Conservation (phyloP, 257 asterid genomes). For the Echites panduratus region DNA sequence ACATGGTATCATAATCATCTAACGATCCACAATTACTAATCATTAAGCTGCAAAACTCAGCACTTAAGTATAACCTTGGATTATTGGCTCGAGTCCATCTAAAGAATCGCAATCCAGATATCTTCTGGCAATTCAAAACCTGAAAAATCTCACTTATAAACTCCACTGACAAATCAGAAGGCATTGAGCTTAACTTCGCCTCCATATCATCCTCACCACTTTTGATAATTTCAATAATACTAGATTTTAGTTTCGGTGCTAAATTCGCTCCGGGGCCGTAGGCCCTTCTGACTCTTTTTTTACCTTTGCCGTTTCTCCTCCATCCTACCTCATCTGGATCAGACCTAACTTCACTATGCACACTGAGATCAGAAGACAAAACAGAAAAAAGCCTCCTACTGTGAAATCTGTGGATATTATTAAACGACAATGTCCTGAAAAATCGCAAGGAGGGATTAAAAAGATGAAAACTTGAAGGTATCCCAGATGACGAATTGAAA, state of each 20-base stretch:
- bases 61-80: constrained; percentile 35
- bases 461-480: neutral
- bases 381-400: neutral
- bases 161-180: constrained; percentile 25
- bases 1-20: constrained; percentile 59
- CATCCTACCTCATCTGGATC: neutral
- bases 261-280: neutral
- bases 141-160: constrained; percentile 39
- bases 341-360: neutral
- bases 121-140: constrained; percentile 38
- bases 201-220: constrained; percentile 39
- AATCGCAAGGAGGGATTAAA: neutral
- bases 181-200: constrained; percentile 31
- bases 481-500: neutral
- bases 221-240: constrained; percentile 44
- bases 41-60: constrained; percentile 49
- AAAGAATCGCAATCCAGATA: constrained; percentile 59
- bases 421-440: neutral
- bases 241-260: neutral
- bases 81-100: constrained; percentile 45
- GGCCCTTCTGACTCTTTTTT: neutral
- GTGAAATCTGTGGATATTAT: neutral
- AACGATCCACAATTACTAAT: constrained; percentile 65
- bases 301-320: neutral
- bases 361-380: neutral